Conservation (phyloP, 2,329 filamentous ascomycete species). For the Colletotrichum viniferum region DNA sequence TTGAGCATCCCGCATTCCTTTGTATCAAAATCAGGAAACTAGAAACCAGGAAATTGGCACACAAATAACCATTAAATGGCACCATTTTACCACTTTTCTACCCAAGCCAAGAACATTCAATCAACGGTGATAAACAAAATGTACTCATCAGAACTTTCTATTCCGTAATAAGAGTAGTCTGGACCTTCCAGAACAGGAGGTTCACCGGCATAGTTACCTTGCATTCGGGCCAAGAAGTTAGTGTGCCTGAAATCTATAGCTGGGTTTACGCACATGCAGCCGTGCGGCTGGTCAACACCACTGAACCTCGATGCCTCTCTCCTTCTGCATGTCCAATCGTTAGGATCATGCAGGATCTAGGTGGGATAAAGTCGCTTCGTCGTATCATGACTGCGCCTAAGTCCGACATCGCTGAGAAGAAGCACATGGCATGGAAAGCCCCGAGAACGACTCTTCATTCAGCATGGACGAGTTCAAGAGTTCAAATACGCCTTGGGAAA, state of each 20-base stretch:
- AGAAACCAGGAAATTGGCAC: background rate
- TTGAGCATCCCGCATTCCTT: background rate
- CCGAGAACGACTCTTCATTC: background rate
- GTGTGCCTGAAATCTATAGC: background rate
- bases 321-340: background rate
- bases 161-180: background rate
- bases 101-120: background rate
- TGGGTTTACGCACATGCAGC: background rate
- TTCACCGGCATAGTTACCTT: background rate
- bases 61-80: background rate
- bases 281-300: background rate
- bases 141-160: background rate
- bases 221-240: background rate
- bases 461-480: background rate
- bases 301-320: background rate
- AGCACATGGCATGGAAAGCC: background rate
- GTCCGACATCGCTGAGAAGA: background rate
- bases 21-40: background rate
- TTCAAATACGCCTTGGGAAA: background rate
- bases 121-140: background rate
- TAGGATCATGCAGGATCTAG: background rate
- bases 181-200: background rate
- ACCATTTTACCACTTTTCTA: background rate
- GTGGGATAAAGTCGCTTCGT: background rate
- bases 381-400: background rate